Base-by-base conservation (phyloP, 192 early-diverging fungal species). In the Allomyces arbusculus region DNA sequence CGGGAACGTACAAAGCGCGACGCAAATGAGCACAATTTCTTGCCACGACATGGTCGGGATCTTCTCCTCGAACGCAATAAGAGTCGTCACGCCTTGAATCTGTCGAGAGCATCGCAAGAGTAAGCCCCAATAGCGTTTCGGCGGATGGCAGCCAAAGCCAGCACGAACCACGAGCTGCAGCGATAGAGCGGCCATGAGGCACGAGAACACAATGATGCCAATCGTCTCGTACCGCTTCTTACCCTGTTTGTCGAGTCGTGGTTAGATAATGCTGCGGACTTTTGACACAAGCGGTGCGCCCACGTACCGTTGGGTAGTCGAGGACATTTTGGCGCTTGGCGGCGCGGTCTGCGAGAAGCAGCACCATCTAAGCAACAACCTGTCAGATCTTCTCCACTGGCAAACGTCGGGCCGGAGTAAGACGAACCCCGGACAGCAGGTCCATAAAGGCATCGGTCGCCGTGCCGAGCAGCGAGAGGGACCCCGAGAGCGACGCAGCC, bases 391-490 rank as follows among this genome's bases (percentile, higher is more conserved):
- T 40, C 7, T 40, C 33, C 33, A 40, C 33, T 7, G 26, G 7
- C 33, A 40, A 40, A 40, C 33, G 33, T 40, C 33, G 33, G 33
- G 80, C n/a, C n/a, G n/a, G 80, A 62, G 85, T 73, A 24, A 87
- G 69, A 61, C 86, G 86, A 12, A 78, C 75, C 0, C 80, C 82
- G 24, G 82, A 86, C 62, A 90, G 69, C 44, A 88, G 72, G 68
- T 90, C 88, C 88, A 90, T 90, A 64, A 84, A 84, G 9, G 88
- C 80, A 72, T 88, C 88, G 33, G 84, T 80, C 87, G 87, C 88
- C 0, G 86, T 87, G 2, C 87, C 87, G 70, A 90, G 88, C 43
- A 90, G 71, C 23, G 87, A 82, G 50, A 90, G 71, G 3, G 88
- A 88, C 23, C 79, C 80, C 10, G 88, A 86, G 0, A 80, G 80